Percentiles rank a stretch among this genome's conserved stretches.
Conservation (phyloP, 345 rosid species). For the Populus simonii region DNA sequence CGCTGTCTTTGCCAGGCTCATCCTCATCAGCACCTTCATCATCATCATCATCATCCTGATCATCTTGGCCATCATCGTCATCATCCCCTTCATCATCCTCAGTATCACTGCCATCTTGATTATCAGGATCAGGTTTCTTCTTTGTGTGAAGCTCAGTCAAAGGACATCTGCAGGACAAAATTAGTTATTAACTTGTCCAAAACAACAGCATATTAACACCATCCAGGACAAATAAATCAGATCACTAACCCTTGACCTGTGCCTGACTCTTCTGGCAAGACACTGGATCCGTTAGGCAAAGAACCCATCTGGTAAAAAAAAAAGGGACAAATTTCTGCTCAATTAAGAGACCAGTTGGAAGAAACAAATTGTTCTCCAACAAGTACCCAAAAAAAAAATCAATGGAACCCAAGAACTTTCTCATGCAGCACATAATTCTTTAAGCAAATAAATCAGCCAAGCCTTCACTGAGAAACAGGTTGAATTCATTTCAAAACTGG, state of each 20-base stretch:
- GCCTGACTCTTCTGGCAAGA: constrained; percentile 23
- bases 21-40: constrained; percentile 39
- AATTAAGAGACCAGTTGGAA: neutral
- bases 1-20: constrained; percentile 35
- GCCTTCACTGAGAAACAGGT: neutral
- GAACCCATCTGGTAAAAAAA: constrained; percentile 33
- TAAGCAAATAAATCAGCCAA: neutral
- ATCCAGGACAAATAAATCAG: constrained; percentile 9
- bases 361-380: neutral
- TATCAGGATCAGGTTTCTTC: constrained; percentile 43
- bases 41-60: constrained; percentile 36
- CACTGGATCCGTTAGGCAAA: constrained; percentile 25
- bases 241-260: constrained; percentile 33
- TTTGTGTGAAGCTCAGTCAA: constrained; percentile 30
- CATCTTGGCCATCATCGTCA: constrained; percentile 30
- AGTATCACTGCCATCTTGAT: constrained; percentile 23
- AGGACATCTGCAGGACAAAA: constrained; percentile 41
- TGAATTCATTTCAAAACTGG: neutral
- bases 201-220: neutral
- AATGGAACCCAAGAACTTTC: neutral
- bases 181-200: neutral
- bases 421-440: neutral
- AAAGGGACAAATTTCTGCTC: constrained; percentile 2
- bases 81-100: constrained; percentile 15
- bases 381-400: neutral